Percentiles rank a stretch among this genome's conserved stretches.
These are phyloP conservation scores for Zychaea mexicana DNA, from an alignment of 371 early-diverging fungal species.

Conservation along the genomic window DNA sequence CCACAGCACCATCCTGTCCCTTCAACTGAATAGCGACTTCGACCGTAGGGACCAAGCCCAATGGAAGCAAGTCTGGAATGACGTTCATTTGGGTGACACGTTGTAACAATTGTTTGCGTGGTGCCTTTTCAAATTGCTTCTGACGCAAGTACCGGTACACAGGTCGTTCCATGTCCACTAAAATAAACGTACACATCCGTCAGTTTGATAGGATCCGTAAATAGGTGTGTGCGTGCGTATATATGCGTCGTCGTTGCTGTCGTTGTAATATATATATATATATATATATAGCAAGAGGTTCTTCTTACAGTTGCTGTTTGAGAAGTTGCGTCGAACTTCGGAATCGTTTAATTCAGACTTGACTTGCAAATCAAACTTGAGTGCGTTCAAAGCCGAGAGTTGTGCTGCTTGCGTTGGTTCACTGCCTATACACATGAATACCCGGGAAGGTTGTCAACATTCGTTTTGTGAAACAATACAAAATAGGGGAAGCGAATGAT, in stretches of 20 bases:
- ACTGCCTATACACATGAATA: not conserved
- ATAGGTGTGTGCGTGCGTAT: no score
- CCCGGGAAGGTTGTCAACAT: not conserved
- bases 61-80: conserved; percentile 73
- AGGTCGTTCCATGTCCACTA: conserved; percentile 70
- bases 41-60: conserved; percentile 49
- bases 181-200: not conserved
- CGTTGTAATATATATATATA: not conserved
- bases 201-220: no score
- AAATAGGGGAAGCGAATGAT: not conserved
- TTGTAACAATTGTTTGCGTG: conserved; percentile 67
- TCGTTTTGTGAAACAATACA: not conserved
- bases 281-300: not conserved
- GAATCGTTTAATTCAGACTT: conserved; percentile 74
- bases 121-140: conserved; percentile 65
- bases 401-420: conserved; percentile 38
- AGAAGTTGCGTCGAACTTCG: conserved; percentile 70
- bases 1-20: conserved; percentile 36
- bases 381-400: conserved; percentile 54
- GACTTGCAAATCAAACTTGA: conserved; percentile 68
- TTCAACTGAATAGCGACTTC: conserved; percentile 52
- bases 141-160: conserved; percentile 75
- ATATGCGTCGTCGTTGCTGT: not conserved
- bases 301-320: conserved; percentile 51
- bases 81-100: conserved; percentile 81